These are phyloP conservation scores for Didymella pinodella DNA, from an alignment of 2,329 filamentous ascomycete species.

Conservation along the genomic window DNA sequence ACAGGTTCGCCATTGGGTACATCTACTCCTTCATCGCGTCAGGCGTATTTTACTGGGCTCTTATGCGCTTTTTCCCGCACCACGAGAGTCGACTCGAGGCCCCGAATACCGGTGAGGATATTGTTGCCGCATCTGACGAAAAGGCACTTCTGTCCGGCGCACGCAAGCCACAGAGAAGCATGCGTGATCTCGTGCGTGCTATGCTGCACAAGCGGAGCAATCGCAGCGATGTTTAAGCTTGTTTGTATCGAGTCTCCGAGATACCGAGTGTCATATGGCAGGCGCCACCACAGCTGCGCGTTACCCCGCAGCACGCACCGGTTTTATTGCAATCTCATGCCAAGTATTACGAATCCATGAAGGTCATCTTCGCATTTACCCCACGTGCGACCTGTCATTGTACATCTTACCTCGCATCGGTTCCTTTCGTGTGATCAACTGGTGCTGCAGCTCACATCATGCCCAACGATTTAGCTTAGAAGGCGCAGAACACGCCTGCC, in stretches of 20 bases:
- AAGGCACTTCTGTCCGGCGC: conserved; percentile 24
- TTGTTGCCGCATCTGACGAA: conserved; percentile 47
- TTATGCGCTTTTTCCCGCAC: conserved; percentile 55
- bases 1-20: conserved; percentile 47
- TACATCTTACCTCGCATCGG: background rate
- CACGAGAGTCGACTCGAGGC: conserved; percentile 89
- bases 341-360: background rate
- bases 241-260: background rate
- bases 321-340: background rate
- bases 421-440: background rate
- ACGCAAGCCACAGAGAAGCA: conserved; percentile 16
- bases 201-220: background rate
- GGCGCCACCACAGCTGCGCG: background rate
- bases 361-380: background rate
- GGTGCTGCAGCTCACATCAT: background rate
- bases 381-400: background rate
- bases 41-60: conserved; percentile 46
- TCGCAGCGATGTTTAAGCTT: background rate
- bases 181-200: conserved; percentile 12
- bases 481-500: background rate
- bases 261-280: background rate
- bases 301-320: background rate
- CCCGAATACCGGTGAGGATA: conserved; percentile 71
- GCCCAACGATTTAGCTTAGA: background rate
- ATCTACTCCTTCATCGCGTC: conserved; percentile 49